phyloP scores from a whole-genome alignment of 371 early-diverging fungal genomes.

The Actinomucor elegans region DNA sequence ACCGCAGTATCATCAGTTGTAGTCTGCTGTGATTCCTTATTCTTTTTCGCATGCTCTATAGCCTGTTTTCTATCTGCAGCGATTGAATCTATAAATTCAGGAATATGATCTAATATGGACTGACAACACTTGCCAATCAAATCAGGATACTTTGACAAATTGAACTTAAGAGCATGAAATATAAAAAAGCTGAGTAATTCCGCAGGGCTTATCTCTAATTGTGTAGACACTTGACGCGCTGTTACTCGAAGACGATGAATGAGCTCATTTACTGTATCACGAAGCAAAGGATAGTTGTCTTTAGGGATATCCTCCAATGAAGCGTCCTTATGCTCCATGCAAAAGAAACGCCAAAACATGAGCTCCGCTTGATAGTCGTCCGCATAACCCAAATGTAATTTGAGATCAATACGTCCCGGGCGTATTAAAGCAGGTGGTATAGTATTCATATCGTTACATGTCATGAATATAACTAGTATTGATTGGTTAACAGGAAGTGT shows the following conservation, averaged over 20 bases:
- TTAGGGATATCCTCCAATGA: conserved; percentile 8
- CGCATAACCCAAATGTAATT: conserved; percentile 79
- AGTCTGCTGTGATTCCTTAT: background rate
- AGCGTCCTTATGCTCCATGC: conserved; percentile 8
- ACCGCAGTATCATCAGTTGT: background rate
- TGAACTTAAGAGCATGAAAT: conserved; percentile 9
- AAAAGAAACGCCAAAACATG: conserved; percentile 54
- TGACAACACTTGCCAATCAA: background rate
- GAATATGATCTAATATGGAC: conserved; percentile 12
- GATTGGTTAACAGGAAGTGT: background rate
- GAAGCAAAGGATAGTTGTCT: conserved; percentile 2
- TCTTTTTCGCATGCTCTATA: conserved; percentile 18
- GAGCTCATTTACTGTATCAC: conserved; percentile 4
- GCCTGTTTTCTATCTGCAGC: conserved; percentile 23
- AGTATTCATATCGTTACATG: conserved; percentile 91
- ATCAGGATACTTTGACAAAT: conserved; percentile 6
- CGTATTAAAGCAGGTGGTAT: conserved; percentile 94
- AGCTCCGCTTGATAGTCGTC: conserved; percentile 64
- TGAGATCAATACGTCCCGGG: conserved; percentile 94
- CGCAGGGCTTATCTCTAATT: conserved; percentile 37
- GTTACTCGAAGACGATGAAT: conserved; percentile 5
- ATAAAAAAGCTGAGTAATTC: conserved; percentile 29
- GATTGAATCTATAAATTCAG: conserved; percentile 11
- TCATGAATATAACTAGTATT: conserved; percentile 79
- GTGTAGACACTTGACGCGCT: background rate